Base-by-base conservation (phyloP, 352 stramenopile species). In the Phytophthora sojae region DNA sequence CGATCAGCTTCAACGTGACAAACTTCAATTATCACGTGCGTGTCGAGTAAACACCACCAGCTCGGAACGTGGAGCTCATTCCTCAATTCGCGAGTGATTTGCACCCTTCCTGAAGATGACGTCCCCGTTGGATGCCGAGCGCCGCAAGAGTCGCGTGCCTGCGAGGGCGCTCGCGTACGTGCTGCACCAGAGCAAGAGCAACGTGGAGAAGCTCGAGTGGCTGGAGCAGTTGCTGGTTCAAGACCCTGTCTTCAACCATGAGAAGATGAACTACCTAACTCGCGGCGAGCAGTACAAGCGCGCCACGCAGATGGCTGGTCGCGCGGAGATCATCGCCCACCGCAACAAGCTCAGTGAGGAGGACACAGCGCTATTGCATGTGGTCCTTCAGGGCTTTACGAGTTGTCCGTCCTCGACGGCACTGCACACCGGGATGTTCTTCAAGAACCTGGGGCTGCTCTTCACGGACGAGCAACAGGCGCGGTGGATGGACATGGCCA, bases 401-500 rank as follows among this genome's bases (percentile, higher is more conserved):
- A 76, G 78, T 53, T 89, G 76, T 67, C 73, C 80, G 4, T 80
- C 73, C 14, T 89, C 81, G 5, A 90, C 79, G 15, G 83, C 78
- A 51, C 71, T 94, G 29, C 83, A 89, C 58, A 91, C 85, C 17
- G 70, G 89, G 25, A 87, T 88, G 75, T 92, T 90, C 62, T 79
- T 86, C 61, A 86, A 86, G 75, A 90, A 89, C 69, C 32, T 90
- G 21, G 79, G 60, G 6, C 67, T 89, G 30, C 69, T 94, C 11
- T 88, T 89, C 64, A 91, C 79, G 2, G 80, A 91, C 37, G 76
- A 93, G 58, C 89, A 96, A 60, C 74, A 91, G 37, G 26, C 71
- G 11, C 64, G 73, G 62, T 96, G 89, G 89, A 85, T 94, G 70
- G 37, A 87, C 15, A 66, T 87, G 49, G 88, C 86, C 8, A 85